phyloP scores from a whole-genome alignment of 1,139 yeast species.

The Yamadazyma dendronema region DNA sequence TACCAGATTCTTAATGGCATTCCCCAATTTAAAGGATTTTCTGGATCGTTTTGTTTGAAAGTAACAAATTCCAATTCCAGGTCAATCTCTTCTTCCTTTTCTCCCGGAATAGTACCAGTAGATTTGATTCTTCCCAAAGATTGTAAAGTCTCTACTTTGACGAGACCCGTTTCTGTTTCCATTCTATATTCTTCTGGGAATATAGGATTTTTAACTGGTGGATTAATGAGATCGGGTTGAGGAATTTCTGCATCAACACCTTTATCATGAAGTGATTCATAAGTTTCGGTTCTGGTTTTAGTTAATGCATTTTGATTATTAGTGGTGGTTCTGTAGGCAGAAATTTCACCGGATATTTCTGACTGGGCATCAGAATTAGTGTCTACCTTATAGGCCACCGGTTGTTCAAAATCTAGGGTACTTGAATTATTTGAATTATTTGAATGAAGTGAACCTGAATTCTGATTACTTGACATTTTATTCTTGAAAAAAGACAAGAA shows the following conservation, averaged over 20 bases:
- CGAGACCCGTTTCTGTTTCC: constrained; percentile 85
- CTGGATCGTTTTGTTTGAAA: constrained; percentile 72
- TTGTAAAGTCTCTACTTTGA: constrained; percentile 71
- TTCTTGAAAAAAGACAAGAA: not conserved
- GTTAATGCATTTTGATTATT: constrained; percentile 16
- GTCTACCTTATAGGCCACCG: constrained; percentile 13
- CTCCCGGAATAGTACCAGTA: not conserved
- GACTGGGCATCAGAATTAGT: constrained; percentile 43
- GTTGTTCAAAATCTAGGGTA: constrained; percentile 10
- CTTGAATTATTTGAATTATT: constrained; percentile 10
- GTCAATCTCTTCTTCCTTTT: constrained; percentile 28
- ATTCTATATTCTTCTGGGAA: constrained; percentile 90
- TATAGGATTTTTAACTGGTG: constrained; percentile 61
- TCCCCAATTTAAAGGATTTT: constrained; percentile 86
- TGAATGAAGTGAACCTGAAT: not conserved
- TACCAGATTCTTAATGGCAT: constrained; percentile 57
- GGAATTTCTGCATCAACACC: constrained; percentile 59
- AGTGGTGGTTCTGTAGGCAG: constrained; percentile 8
- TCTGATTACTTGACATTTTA: not conserved
- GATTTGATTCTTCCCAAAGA: constrained; percentile 58
- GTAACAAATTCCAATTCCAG: constrained; percentile 81
- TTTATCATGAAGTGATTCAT: constrained; percentile 58
- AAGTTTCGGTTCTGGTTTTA: constrained; percentile 67
- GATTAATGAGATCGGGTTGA: constrained; percentile 57
- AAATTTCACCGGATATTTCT: constrained; percentile 24